Evolutionary conservation across 345 rosid species (phyloP).

Genomic region (Geranium rotundifolium): DNA sequence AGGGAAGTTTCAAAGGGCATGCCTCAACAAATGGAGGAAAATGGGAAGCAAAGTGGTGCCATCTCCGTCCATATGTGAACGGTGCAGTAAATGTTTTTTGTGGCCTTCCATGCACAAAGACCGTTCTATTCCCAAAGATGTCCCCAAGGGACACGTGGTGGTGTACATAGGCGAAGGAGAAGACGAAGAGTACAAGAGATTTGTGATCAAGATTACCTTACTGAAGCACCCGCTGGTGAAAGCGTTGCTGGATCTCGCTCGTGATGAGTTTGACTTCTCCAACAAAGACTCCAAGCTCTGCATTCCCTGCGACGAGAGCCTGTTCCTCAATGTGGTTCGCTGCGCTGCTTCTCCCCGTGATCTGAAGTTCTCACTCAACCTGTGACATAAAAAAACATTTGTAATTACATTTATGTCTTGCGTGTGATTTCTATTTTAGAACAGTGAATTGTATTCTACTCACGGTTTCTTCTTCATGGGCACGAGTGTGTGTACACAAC

Average conservation of each 20-base stretch:
- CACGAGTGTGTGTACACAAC: too few relatives aligned
- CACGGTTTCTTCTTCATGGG: not conserved
- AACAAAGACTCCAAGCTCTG: constrained; percentile 45
- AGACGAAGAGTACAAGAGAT: constrained; percentile 47
- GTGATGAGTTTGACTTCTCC: constrained; percentile 54
- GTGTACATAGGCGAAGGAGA: constrained; percentile 92
- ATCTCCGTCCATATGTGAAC: constrained; percentile 17
- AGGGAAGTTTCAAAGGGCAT: constrained; percentile 31
- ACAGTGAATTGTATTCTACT: not conserved
- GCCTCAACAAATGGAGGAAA: constrained; percentile 45
- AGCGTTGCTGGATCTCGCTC: constrained; percentile 67
- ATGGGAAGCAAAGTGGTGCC: constrained; percentile 32
- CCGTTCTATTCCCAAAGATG: constrained; percentile 54
- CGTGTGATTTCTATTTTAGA: not conserved
- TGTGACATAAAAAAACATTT: not conserved
- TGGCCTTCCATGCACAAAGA: constrained; percentile 32
- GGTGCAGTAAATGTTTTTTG: constrained; percentile 32
- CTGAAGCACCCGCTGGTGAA: constrained; percentile 67
- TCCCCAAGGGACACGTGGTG: constrained; percentile 74
- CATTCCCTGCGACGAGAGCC: constrained; percentile 68
- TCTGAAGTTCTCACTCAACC: constrained; percentile 20
- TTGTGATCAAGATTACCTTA: constrained; percentile 54
- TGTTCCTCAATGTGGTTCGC: constrained; percentile 62
- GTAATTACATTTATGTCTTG: not conserved
- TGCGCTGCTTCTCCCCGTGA: constrained; percentile 38